Evolutionary conservation across 2,329 filamentous ascomycete genomes (phyloP), one percentile per base, ranked within the genome.

Genomic region (Alternaria rosae): DNA sequence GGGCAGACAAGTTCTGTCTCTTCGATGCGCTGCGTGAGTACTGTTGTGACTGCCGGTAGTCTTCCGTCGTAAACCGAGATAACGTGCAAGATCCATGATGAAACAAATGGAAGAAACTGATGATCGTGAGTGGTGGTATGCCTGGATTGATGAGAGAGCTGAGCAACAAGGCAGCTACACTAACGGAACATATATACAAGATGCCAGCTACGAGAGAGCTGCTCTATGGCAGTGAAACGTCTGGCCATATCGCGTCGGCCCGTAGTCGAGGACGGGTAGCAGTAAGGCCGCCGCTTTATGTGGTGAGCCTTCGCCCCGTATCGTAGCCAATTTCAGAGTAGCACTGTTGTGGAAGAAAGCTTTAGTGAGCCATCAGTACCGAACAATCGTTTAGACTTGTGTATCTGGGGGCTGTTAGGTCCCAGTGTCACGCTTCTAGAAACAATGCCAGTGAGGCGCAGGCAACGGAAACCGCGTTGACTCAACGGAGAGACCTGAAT

Each of bases 11-110:
- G 51, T 62, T n/a, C 62, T 54, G 1, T 15, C 12, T 38, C 54
- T 38, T 3, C 42, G 6, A 42, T 58, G 17, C 54, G 32, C 44
- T 41, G 53, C 17, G 28, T 57, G 48, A 15, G 23, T 23, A 44
- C 26, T 26, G 15, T 43, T 48, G 17, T 41, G 48, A 26, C 25
- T 26, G 25, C 48, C 21, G 13, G 55, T 47, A 28, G 51, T 56
- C 35, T 65, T 69, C 51, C 56, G 60, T n/a, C 59, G 54, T 12
- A 62, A 52, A 53, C 65, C 67, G 55, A 70, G 68, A 38, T 70
- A 72, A 11, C 64, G 61, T 17, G 59, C 57, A 20, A 72, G 61
- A 44, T 70, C 67, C 70, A 72, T 72, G 10, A 23, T 47, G 48
- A 51, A 20, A 48, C 26, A 23, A 28, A 54, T 25, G 30, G 25